These are phyloP conservation scores for Pleoardoris graminearum DNA, from an alignment of 2,329 filamentous ascomycete genomes.

Conservation along the genomic window DNA sequence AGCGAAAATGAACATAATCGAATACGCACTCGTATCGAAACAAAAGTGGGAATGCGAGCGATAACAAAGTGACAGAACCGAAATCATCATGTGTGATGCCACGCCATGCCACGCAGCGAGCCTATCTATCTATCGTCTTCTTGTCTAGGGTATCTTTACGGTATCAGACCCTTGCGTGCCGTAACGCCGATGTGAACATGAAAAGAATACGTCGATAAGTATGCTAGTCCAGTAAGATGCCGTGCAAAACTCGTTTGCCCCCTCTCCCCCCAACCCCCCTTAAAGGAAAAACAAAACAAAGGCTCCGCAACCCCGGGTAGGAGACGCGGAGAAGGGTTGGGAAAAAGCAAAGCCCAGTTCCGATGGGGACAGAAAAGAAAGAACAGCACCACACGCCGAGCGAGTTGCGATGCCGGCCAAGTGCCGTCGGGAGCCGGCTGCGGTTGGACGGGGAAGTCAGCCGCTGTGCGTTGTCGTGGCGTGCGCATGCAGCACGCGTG, in stretches of 20 bases:
- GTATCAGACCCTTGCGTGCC: background rate
- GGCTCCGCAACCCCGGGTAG: background rate
- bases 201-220: background rate
- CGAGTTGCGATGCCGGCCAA: background rate
- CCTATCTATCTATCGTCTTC: background rate
- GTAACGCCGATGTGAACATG: background rate
- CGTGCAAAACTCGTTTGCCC: too few species aligned
- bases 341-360: background rate
- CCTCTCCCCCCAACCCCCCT: too few species aligned
- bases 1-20: background rate
- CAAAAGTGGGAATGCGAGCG: background rate
- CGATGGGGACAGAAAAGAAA: background rate
- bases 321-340: background rate
- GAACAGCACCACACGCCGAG: background rate
- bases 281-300: background rate
- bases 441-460: background rate
- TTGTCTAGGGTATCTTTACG: conserved; percentile 1
- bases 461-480: background rate
- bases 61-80: background rate
- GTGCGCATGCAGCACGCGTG: background rate
- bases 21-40: background rate
- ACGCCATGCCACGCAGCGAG: background rate
- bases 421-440: background rate
- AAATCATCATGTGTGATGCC: background rate
- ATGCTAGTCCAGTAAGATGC: background rate